Percentiles rank a stretch among this genome's conserved stretches.
Conservation (phyloP, 1,139 yeast genomes). For the Chernovozyma sophiae-reginae region DNA sequence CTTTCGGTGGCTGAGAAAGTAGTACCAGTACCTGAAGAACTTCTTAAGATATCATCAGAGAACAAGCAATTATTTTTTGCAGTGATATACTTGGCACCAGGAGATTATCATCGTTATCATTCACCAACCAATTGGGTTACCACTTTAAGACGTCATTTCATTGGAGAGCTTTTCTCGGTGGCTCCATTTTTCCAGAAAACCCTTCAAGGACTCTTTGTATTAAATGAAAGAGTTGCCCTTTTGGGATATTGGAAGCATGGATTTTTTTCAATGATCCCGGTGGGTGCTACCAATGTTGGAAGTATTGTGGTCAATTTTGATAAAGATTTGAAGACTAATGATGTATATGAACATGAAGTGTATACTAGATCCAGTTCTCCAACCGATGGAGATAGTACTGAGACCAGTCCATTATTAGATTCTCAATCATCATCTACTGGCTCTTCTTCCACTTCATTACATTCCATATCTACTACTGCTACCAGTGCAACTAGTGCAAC, state of each 20-base stretch:
- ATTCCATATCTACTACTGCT: conserved; percentile 1
- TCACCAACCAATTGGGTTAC: conserved; percentile 97
- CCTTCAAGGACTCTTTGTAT: conserved; percentile 78
- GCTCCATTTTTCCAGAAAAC: conserved; percentile 95
- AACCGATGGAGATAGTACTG: conserved; percentile 15
- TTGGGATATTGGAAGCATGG: conserved; percentile 97
- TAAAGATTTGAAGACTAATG: conserved; percentile 83
- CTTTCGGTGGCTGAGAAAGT: conserved; percentile 41
- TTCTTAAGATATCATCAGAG: conserved; percentile 13
- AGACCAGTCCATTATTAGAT: conserved; percentile 31
- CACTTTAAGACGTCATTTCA: conserved; percentile 87
- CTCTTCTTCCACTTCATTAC: conserved; percentile 1
- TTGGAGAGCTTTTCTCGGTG: conserved; percentile 92
- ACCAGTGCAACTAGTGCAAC: background rate
- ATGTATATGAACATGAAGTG: conserved; percentile 54
- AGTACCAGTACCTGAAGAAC: conserved; percentile 34
- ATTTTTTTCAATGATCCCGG: conserved; percentile 97
- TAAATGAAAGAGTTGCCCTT: conserved; percentile 93
- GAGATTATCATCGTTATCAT: conserved; percentile 96
- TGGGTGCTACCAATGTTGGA: conserved; percentile 98
- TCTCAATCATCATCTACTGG: conserved; percentile 9
- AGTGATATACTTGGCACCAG: conserved; percentile 95
- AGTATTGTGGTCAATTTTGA: conserved; percentile 90
- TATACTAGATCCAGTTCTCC: conserved; percentile 18
- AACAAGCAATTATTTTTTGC: conserved; percentile 67